Conservation (phyloP, 768 basidiomycete genomes). For the Boletales sp. region DNA sequence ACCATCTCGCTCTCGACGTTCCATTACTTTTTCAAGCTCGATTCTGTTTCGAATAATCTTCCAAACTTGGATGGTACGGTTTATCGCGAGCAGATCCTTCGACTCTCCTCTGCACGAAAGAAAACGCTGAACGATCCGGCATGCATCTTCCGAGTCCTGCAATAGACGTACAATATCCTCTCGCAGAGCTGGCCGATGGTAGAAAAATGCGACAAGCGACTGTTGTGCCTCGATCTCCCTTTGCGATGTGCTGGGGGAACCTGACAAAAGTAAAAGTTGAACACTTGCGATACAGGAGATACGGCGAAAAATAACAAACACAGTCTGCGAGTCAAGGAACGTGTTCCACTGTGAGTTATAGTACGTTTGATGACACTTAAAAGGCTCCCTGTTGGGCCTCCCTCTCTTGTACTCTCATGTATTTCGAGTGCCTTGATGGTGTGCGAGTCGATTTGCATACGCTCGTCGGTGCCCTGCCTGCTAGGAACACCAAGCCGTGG, state of each 20-base stretch:
- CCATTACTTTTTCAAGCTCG: slow-evolving; percentile 54
- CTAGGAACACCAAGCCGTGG: slow-evolving; percentile 57
- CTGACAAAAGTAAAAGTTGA: slow-evolving; percentile 36
- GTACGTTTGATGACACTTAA: slow-evolving; percentile 75
- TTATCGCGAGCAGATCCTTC: slow-evolving; percentile 63
- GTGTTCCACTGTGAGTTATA: slow-evolving; percentile 70
- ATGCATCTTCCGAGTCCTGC: slow-evolving; percentile 60
- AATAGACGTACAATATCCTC: slow-evolving; percentile 58
- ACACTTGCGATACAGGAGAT: slow-evolving; percentile 7
- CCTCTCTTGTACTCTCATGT: slow-evolving; percentile 68
- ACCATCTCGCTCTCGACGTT: slow-evolving; percentile 29
- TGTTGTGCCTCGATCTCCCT: slow-evolving; percentile 71
- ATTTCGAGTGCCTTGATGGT: slow-evolving; percentile 90
- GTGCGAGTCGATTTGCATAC: slow-evolving; percentile 90
- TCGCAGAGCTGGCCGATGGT: slow-evolving; percentile 55
- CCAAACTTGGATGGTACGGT: slow-evolving; percentile 62
- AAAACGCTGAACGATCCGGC: slow-evolving; percentile 76
- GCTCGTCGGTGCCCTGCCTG: slow-evolving; percentile 48
- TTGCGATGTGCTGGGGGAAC: slow-evolving; percentile 79
- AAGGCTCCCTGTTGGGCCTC: slow-evolving; percentile 69
- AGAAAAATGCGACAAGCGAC: slow-evolving; percentile 72
- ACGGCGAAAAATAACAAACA: slow-evolving; percentile 44
- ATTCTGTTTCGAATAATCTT: slow-evolving; percentile 46
- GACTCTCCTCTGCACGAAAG: slow-evolving; percentile 63
- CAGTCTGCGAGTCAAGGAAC: slow-evolving; percentile 71